Percentiles rank a stretch among this genome's conserved stretches.
These are phyloP conservation scores for Voacanga thouarsii DNA, from an alignment of 257 asterid genomes.

Conservation along the genomic window DNA sequence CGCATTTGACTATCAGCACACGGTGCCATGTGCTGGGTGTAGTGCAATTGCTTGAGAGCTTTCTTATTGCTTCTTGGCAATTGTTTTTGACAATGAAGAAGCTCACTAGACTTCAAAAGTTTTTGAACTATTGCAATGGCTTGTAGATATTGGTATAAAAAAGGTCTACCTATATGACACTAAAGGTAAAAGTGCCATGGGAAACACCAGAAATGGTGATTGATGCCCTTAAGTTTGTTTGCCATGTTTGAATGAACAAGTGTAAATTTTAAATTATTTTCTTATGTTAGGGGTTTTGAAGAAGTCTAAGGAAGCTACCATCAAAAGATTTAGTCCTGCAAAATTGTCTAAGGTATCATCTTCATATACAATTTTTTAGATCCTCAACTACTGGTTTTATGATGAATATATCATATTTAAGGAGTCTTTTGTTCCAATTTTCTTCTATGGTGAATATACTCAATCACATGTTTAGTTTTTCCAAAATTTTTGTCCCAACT, in stretches of 20 bases:
- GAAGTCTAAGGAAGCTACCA: slow-evolving; percentile 60
- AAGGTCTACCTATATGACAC: slow-evolving; percentile 78
- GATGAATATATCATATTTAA: not conserved
- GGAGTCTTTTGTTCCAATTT: not conserved
- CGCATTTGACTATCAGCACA: slow-evolving; percentile 62
- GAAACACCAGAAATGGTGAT: not conserved
- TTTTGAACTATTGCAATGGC: slow-evolving; percentile 69
- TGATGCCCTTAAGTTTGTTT: slow-evolving; percentile 7
- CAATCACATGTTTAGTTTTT: not conserved
- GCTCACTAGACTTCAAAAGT: slow-evolving; percentile 62
- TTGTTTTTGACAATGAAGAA: slow-evolving; percentile 90
- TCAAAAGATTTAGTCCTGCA: slow-evolving; percentile 41
- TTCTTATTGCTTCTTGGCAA: slow-evolving; percentile 72
- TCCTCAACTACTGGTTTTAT: not conserved
- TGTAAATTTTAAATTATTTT: slow-evolving; percentile 18
- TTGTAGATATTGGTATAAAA: slow-evolving; percentile 56
- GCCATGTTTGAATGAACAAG: slow-evolving; percentile 8
- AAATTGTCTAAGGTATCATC: slow-evolving; percentile 44
- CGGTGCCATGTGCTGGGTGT: slow-evolving; percentile 55
- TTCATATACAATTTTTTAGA: slow-evolving; percentile 10
- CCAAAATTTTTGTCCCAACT: not conserved
- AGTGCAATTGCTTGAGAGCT: slow-evolving; percentile 55
- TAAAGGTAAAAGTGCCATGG: slow-evolving; percentile 52
- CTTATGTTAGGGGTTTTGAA: slow-evolving; percentile 69
- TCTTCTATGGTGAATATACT: not conserved